phyloP scores from a whole-genome alignment of 768 basidiomycete species.

The Mycena sanguinolenta region DNA sequence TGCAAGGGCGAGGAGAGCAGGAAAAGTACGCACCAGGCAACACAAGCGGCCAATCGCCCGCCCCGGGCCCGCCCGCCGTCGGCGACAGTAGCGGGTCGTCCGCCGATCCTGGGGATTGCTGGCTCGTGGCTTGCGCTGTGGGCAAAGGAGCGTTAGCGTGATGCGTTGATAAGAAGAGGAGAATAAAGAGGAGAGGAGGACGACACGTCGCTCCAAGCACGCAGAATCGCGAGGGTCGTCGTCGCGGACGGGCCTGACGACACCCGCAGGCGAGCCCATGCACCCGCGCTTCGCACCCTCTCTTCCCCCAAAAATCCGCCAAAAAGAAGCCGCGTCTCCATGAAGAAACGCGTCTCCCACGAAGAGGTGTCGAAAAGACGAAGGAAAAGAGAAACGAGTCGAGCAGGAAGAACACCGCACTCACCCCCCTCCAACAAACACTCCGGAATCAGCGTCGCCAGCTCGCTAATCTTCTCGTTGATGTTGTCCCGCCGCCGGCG shows the following conservation, averaged over 20 bases:
- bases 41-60: constrained; percentile 33
- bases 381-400: background rate
- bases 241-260: too few relatives aligned
- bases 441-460: constrained; percentile 91
- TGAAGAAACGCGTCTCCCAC: too few relatives aligned
- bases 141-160: background rate
- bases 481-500: constrained; percentile 90
- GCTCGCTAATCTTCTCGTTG: constrained; percentile 94
- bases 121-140: constrained; percentile 21
- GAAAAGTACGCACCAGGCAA: constrained; percentile 24
- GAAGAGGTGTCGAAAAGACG: background rate
- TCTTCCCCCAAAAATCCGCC: too few relatives aligned
- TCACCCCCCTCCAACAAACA: constrained; percentile 77
- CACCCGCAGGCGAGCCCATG: too few relatives aligned
- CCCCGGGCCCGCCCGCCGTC: background rate
- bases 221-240: too few relatives aligned
- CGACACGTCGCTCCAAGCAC: too few relatives aligned
- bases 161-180: background rate
- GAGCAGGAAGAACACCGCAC: constrained; percentile 30
- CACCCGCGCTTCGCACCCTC: too few relatives aligned
- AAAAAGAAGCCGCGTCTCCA: too few relatives aligned
- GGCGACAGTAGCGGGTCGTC: constrained; percentile 34
- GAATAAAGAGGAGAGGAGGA: background rate
- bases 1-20: too few relatives aligned
- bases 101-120: constrained; percentile 25